A percentile compares a stretch with the other conserved stretches of the same genome.
phyloP scores from a whole-genome alignment of 495 filamentous ascomycete species.

The Staphylotrichum tortipilum region DNA sequence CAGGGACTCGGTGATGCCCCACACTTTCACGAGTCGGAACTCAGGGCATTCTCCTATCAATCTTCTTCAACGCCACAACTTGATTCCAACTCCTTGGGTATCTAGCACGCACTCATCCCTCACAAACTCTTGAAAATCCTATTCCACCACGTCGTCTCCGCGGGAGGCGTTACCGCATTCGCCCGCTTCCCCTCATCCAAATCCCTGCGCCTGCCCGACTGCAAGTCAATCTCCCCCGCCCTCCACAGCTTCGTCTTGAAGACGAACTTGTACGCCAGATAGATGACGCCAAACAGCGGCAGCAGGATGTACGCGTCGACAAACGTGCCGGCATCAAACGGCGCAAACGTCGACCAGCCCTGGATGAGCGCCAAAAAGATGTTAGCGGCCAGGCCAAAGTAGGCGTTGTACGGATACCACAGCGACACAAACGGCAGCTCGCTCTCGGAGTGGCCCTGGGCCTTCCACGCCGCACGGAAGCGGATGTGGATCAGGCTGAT shows the following conservation, averaged over 20 bases:
- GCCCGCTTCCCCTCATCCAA: constrained; percentile 29
- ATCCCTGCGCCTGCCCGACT: constrained; percentile 47
- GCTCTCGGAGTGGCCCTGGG: constrained; percentile 44
- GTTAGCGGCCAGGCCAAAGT: constrained; percentile 50
- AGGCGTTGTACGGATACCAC: constrained; percentile 56
- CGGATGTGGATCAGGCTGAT: constrained; percentile 62
- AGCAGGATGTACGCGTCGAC: constrained; percentile 61
- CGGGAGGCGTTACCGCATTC: constrained; percentile 4
- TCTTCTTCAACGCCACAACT: too few species aligned
- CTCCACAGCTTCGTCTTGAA: constrained; percentile 48
- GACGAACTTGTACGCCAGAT: constrained; percentile 48
- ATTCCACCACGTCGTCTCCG: constrained; percentile 19
- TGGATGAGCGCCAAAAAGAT: constrained; percentile 59
- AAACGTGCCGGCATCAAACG: constrained; percentile 51
- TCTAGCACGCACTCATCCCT: background rate
- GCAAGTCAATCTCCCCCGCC: constrained; percentile 51
- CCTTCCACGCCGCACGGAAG: constrained; percentile 49
- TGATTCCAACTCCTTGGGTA: background rate
- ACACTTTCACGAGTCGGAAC: too few species aligned
- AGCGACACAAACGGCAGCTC: constrained; percentile 51
- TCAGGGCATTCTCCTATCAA: too few species aligned
- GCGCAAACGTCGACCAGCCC: constrained; percentile 46
- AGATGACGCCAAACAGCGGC: constrained; percentile 55
- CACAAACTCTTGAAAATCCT: constrained; percentile 14
- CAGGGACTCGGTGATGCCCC: too few species aligned